phyloP scores from a whole-genome alignment of 805 yeast species.

The Candida sphagnicola region DNA sequence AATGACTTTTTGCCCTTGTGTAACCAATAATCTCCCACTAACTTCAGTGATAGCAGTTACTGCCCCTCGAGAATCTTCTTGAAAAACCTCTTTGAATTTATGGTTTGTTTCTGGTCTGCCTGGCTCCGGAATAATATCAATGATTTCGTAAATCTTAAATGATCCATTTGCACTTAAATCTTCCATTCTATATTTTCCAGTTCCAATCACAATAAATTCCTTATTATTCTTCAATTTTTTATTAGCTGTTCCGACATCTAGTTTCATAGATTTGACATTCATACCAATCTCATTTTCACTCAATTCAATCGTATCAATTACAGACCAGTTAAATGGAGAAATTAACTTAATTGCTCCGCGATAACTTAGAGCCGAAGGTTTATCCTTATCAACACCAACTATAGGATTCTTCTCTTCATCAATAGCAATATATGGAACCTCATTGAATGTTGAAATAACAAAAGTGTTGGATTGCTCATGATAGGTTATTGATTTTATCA shows the following conservation, averaged over 20 bases:
- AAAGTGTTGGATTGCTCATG: conserved; percentile 64
- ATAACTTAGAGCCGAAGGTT: conserved; percentile 53
- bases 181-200: conserved; percentile 71
- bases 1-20: conserved; percentile 82
- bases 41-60: conserved; percentile 73
- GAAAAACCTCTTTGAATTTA: conserved; percentile 66
- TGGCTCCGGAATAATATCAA: conserved; percentile 85
- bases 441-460: conserved; percentile 56
- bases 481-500: conserved; percentile 62
- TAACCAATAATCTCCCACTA: conserved; percentile 75
- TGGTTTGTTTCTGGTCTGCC: conserved; percentile 79
- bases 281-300: conserved; percentile 65
- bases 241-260: conserved; percentile 42
- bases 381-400: conserved; percentile 50
- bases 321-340: conserved; percentile 73
- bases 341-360: conserved; percentile 61
- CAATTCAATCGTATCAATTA: conserved; percentile 65
- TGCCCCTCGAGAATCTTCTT: conserved; percentile 80
- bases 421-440: conserved; percentile 56
- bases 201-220: conserved; percentile 75
- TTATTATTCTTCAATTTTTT: conserved; percentile 47
- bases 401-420: conserved; percentile 72
- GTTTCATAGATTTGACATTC: conserved; percentile 49
- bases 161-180: conserved; percentile 78
- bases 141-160: conserved; percentile 68